Base-by-base conservation (phyloP, 495 filamentous ascomycete genomes). In the Penicillium maclennaniae region DNA sequence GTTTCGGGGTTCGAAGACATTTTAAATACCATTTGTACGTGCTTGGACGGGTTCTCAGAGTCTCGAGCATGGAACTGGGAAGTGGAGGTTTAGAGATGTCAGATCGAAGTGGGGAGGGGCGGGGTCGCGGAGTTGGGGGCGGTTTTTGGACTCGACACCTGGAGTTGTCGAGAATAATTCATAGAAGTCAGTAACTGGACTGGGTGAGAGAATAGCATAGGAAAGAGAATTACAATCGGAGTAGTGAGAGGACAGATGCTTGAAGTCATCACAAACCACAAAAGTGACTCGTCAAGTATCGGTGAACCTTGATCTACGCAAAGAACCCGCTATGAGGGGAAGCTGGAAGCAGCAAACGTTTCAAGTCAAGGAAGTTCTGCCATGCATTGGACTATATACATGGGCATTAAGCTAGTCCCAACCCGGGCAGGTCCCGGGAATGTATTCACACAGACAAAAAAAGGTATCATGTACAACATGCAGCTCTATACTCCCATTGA, bases 391-490 rank as follows among this genome's bases (percentile, higher is more conserved):
- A 40, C 17, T 51, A 65, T 65, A 47, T 62, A 65, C 55, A 59
- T 47, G 46, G 31, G 31, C 43, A 51, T 37, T 51, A 45, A 52
- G 41, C 51, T 58, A 45, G 42, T 19, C 7, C 16, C n/a, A 4
- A 6, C 3, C 38, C 2, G 38, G 38, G 19, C 19, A 36, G 21
- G 34, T 47, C 34, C 40, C 37, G 10, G 45, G 40, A 53, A 54
- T 49, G 49, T 40, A 40, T 40, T 40, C 27, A 57, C 49, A 59
- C 23, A 44, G 43, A 8, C 40, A 34, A 34, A 34, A 34, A 34
- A 34, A 56, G 60, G 57, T 63, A 66, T 63, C 62, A 63, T 66
- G 51, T 66, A 66, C 62, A 66, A 65, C 53, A 59, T 62, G 59
- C 54, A 53, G 39, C 28, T 66, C 60, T 66, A 60, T 66, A 63